phyloP scores from a whole-genome alignment of 352 stramenopile species.

The Phytopythium aichiense region DNA sequence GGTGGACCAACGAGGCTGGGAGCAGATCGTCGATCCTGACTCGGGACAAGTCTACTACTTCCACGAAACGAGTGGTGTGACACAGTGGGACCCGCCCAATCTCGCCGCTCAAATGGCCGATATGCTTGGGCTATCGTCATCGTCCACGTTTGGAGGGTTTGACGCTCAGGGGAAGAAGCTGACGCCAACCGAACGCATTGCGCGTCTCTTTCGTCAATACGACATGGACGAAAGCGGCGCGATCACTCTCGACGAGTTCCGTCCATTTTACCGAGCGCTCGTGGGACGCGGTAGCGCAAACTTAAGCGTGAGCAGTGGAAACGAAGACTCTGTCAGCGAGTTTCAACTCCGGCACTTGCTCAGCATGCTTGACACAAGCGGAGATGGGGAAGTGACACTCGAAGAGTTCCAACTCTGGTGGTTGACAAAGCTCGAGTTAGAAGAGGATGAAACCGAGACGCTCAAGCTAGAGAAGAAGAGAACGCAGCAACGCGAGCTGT shows the following conservation, averaged over 20 bases:
- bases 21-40: slow-evolving; percentile 37
- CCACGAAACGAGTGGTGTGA: slow-evolving; percentile 44
- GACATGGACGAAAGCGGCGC: slow-evolving; percentile 62
- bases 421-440: slow-evolving; percentile 59
- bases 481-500: slow-evolving; percentile 18
- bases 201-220: slow-evolving; percentile 63
- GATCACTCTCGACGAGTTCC: slow-evolving; percentile 55
- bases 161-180: slow-evolving; percentile 10
- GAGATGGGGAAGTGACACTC: slow-evolving; percentile 54
- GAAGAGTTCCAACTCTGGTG: slow-evolving; percentile 79
- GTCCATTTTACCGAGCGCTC: slow-evolving; percentile 47
- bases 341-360: slow-evolving; percentile 51
- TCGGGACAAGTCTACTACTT: slow-evolving; percentile 57
- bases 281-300: slow-evolving; percentile 21
- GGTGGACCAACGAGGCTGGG: slow-evolving; percentile 49
- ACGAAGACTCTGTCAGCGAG: slow-evolving; percentile 17
- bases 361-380: slow-evolving; percentile 53
- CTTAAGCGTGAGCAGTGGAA: background rate
- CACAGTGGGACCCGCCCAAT: slow-evolving; percentile 68
- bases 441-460: slow-evolving; percentile 41
- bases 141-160: slow-evolving; percentile 16
- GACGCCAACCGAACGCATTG: slow-evolving; percentile 49
- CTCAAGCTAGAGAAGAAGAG: slow-evolving; percentile 18
- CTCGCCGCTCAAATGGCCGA: slow-evolving; percentile 42
- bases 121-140: slow-evolving; percentile 33